These are phyloP conservation scores for Neonectria neomacrospora DNA, from an alignment of 2,329 filamentous ascomycete species.

Conservation along the genomic window DNA sequence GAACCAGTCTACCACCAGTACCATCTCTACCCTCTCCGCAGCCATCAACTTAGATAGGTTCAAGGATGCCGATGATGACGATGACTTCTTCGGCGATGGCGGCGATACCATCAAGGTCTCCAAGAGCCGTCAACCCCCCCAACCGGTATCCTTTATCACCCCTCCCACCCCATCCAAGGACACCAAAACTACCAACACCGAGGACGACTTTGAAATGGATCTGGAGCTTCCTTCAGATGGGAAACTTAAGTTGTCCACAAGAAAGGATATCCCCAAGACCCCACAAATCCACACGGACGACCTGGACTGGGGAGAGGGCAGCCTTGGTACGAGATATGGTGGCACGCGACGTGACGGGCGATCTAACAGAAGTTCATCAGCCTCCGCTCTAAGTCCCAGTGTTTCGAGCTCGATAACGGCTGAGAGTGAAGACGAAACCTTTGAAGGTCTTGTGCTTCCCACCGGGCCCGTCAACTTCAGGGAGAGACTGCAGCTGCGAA, in stretches of 20 bases:
- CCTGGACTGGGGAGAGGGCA: conserved; percentile 94
- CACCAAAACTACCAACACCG: conserved; percentile 48
- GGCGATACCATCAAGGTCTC: conserved; percentile 75
- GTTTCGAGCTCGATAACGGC: conserved; percentile 89
- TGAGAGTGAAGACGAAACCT: conserved; percentile 93
- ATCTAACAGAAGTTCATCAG: conserved; percentile 85
- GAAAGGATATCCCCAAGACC: conserved; percentile 70
- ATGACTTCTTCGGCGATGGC: conserved; percentile 72
- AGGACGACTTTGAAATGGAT: conserved; percentile 78
- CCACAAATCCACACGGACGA: conserved; percentile 75
- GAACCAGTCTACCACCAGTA: conserved; percentile 48
- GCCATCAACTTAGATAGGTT: conserved; percentile 72
- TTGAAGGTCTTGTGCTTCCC: conserved; percentile 90
- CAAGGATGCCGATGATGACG: conserved; percentile 70
- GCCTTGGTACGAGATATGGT: conserved; percentile 88
- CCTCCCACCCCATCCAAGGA: conserved; percentile 65
- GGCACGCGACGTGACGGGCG: conserved; percentile 84
- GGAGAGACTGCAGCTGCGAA: conserved; percentile 78
- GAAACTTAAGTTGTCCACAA: conserved; percentile 71
- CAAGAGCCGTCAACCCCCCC: conserved; percentile 65
- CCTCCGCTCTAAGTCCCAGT: conserved; percentile 91
- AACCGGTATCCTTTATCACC: conserved; percentile 64
- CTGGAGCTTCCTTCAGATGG: conserved; percentile 77
- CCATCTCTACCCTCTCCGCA: conserved; percentile 52
- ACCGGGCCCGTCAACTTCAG: conserved; percentile 85